A percentile compares a stretch with the other conserved stretches of the same genome.
Evolutionary conservation across 352 stramenopile species (phyloP).

Genomic region (Globisporangium carolinianum): DNA sequence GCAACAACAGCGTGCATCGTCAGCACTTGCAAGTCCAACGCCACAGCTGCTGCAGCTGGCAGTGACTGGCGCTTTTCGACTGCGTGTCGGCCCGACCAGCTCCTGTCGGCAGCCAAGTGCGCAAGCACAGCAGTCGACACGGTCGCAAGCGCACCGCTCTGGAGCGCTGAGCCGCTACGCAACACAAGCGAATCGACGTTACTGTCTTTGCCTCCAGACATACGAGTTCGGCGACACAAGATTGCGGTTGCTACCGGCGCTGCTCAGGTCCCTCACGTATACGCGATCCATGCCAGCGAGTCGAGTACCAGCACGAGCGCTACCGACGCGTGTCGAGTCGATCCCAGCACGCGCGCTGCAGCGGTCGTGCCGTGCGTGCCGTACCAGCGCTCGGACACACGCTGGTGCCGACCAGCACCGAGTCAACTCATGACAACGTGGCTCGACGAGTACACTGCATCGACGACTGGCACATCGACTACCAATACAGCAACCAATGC

Average conservation of each 20-base stretch:
- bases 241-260: neutral
- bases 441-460: constrained; percentile 7
- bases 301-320: neutral
- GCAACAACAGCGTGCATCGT: constrained; percentile 9
- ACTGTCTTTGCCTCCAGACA: neutral
- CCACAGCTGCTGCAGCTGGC: neutral
- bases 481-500: too few species aligned
- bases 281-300: constrained; percentile 6
- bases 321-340: neutral
- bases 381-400: constrained; percentile 4
- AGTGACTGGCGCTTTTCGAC: neutral
- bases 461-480: neutral
- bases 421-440: constrained; percentile 6
- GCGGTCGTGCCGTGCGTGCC: constrained; percentile 9
- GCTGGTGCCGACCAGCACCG: constrained; percentile 5
- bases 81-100: constrained; percentile 8
- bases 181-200: neutral
- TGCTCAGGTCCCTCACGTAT: constrained; percentile 1
- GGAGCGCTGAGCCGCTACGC: neutral
- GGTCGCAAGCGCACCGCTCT: constrained; percentile 8
- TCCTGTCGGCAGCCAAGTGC: constrained; percentile 11
- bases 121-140: constrained; percentile 13
- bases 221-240: constrained; percentile 6
- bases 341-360: too few species aligned
- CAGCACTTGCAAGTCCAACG: constrained; percentile 7